phyloP scores from a whole-genome alignment of 768 basidiomycete genomes.

The Mycena maculata region DNA sequence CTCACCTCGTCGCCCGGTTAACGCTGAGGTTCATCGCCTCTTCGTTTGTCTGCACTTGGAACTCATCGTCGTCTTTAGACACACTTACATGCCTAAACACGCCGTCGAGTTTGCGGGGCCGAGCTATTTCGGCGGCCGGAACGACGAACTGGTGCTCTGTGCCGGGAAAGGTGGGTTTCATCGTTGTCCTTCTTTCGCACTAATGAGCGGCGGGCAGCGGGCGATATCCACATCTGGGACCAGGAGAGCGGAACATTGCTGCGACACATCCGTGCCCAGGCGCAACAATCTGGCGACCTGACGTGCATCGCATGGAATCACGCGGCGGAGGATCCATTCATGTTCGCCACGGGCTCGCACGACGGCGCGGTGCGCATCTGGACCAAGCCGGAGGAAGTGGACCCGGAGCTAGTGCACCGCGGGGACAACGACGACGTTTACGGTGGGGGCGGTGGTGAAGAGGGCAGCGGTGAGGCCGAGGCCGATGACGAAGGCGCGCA shows the following conservation, averaged over 20 bases:
- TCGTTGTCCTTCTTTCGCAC: not conserved
- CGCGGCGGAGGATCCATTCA: conserved; percentile 70
- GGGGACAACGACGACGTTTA: not conserved
- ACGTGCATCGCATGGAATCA: conserved; percentile 88
- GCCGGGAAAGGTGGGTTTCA: conserved; percentile 71
- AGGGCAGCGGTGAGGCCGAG: not conserved
- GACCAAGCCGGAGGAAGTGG: conserved; percentile 56
- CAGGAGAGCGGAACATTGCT: conserved; percentile 80
- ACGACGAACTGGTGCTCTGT: conserved; percentile 82
- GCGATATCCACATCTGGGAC: conserved; percentile 90
- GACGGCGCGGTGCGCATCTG: conserved; percentile 83
- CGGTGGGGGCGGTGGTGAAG: conserved; percentile 36
- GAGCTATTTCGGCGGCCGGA: conserved; percentile 85
- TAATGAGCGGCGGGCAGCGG: conserved; percentile 58
- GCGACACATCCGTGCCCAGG: conserved; percentile 74
- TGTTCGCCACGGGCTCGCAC: conserved; percentile 83
- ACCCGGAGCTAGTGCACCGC: not conserved
- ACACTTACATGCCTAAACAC: conserved; percentile 79
- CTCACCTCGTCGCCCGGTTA: conserved; percentile 49
- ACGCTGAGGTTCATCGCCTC: conserved; percentile 49
- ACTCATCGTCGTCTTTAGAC: conserved; percentile 52
- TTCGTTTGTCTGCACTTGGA: not conserved
- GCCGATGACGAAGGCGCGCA: not conserved
- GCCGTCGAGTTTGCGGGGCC: conserved; percentile 81
- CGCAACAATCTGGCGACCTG: conserved; percentile 69